Base-by-base conservation (phyloP, 1,284 basidiomycete species). In the Peniophora sp. region DNA sequence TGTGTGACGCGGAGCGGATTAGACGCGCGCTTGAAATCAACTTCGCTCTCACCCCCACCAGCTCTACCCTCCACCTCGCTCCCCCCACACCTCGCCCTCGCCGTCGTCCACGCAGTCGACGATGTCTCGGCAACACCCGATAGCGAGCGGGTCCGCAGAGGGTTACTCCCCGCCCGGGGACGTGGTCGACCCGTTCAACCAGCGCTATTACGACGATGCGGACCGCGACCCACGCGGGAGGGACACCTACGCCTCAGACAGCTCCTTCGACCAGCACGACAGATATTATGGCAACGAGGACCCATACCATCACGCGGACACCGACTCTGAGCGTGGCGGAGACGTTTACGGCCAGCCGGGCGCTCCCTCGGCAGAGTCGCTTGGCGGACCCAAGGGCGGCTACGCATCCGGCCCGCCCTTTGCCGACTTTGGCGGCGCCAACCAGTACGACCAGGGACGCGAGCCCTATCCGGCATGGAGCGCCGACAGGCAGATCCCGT, bases 381-480 rank as follows among this genome's bases (percentile, higher is more conserved):
- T 89, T 37, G 78, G 75, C 3, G 76, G 75, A 9, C 74, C 74
- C 14, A 76, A 79, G 37, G 68, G 78, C 62, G 77, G 73, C n/a
- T 69, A 76, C 34, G 78, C 81, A 1, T 79, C 79, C 32, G 78
- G 78, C 17, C 81, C 83, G 0, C 79, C 81, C 0, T 80, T 79
- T 56, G 65, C 72, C 53, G 81, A 90, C 59, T 76, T 77, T 55
- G 63, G 51, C 15, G 63, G 52, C 17, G 45, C 52, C 3, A 6
- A 53, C 2, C 55, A 55, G 20, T 58, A 63, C 36, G 68, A 68
- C 8, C 75, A 76, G 47, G 70, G 69, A 6, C 78, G 79, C 45
- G 92, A 96, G 59, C 81, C 89, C 17, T 95, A 96, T 60, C 93
- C 96, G 0, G 92, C 94, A 0, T 98, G 97, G 96, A 85, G 85